Evolutionary conservation across 148 eudicot species (phyloP).

Genomic region (Agrostemma githago): DNA sequence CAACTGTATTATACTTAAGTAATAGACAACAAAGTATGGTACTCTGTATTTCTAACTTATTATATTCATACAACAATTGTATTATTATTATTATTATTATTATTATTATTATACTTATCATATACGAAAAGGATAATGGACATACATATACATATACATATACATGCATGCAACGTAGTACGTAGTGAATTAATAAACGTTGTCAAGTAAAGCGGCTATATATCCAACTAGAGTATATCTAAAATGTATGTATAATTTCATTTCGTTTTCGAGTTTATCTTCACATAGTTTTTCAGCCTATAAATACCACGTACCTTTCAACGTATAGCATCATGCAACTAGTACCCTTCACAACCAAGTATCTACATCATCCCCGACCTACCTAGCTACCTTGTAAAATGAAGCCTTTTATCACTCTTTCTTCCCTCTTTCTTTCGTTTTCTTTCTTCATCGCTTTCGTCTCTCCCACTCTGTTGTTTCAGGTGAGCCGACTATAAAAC

Average conservation of each 20-base stretch:
- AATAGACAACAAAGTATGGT: too few relatives aligned
- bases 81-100: too few relatives aligned
- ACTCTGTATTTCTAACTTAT: too few relatives aligned
- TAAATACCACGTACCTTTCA: constrained; percentile 8
- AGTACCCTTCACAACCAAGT: background rate
- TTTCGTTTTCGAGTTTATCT: constrained; percentile 25
- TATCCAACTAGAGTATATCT: background rate
- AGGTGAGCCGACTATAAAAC: constrained; percentile 26
- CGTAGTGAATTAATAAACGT: background rate
- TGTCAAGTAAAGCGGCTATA: constrained; percentile 17
- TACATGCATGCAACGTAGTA: background rate
- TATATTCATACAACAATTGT: too few relatives aligned
- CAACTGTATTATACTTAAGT: too few relatives aligned
- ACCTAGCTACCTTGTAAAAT: background rate
- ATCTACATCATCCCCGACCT: too few relatives aligned
- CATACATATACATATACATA: too few relatives aligned
- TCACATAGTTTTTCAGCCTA: background rate
- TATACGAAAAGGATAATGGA: too few relatives aligned
- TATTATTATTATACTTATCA: too few relatives aligned
- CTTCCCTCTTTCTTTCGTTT: constrained; percentile 10
- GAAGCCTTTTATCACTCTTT: constrained; percentile 12
- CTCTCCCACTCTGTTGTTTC: constrained; percentile 46
- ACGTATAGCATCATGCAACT: constrained; percentile 5
- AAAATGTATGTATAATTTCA: too few relatives aligned
- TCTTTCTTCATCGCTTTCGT: constrained; percentile 13